Base-by-base conservation (phyloP, 768 basidiomycete genomes). In the Mycena venus region DNA sequence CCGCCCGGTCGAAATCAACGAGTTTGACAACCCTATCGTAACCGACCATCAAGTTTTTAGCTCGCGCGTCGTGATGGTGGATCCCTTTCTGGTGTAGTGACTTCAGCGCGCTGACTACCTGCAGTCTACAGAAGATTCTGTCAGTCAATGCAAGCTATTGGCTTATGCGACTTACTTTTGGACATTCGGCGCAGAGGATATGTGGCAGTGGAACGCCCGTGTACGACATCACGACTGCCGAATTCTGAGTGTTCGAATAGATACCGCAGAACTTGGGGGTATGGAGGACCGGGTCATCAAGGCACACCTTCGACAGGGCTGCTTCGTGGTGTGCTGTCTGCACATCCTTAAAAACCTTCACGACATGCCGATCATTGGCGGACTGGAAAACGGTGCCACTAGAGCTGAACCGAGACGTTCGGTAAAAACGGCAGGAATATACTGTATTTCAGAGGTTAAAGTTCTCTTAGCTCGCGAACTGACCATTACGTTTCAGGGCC, bases 61-160 rank as follows among this genome's bases (percentile, higher is more conserved):
- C 42, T 29, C 61, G 40, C 8, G 47, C 61, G n/a, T 62, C 61
- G 42, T 62, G 61, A 31, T 62, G 61, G n/a, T 62, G 61, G 8
- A 62, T 62, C 17, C 42, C 29, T 15, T 44, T 19, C 8, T 19
- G 38, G 17, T 62, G 61, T 29, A 62, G 42, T 3, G 12, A 14
- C 25, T 29, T 47, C n/a, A 62, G n/a, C 7, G 32, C 47, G 25
- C 4, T 31, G 19, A 62, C 23, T 21, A 62, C 27, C 32, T 62
- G 4, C 38, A 0, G 2, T 61, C 60, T 61, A 8, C 5, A 17
- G 38, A 42, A 27, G 4, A 9, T 25, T 42, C 7, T 4, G 11
- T 53, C 38, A 29, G 40, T 42, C 23, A 27, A 40, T 27, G 4
- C 27, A 21, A 27, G 27, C n/a, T 1, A 61, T 27, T 44, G 40